These are phyloP conservation scores for Euphorbia corollata DNA, from an alignment of 441 rosid species.

Conservation along the genomic window DNA sequence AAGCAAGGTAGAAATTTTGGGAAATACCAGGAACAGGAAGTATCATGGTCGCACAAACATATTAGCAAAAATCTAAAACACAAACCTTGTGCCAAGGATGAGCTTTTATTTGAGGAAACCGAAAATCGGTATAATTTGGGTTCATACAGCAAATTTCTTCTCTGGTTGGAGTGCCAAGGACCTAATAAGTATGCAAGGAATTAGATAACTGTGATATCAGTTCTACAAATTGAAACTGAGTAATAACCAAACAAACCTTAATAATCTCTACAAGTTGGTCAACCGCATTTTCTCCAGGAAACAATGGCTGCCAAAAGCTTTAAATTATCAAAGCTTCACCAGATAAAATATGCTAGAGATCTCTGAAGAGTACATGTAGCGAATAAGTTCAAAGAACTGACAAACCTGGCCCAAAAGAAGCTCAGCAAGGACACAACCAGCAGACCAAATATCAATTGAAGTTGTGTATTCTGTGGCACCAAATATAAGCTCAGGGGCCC, in stretches of 20 bases:
- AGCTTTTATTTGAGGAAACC: constrained; percentile 96
- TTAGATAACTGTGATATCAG: neutral
- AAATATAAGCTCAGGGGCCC: constrained; percentile 97
- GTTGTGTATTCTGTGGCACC: constrained; percentile 99
- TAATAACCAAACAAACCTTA: constrained; percentile 43
- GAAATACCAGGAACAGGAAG: neutral
- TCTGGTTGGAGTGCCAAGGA: constrained; percentile 96
- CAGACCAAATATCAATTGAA: constrained; percentile 98
- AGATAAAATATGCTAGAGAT: constrained; percentile 1
- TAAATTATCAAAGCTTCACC: neutral
- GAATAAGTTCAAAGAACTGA: constrained; percentile 1
- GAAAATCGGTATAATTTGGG: constrained; percentile 85
- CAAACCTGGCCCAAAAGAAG: constrained; percentile 90
- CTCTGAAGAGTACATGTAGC: neutral
- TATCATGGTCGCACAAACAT: neutral
- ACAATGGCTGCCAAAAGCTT: constrained; percentile 56
- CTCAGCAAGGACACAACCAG: constrained; percentile 99
- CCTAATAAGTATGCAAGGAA: constrained; percentile 34
- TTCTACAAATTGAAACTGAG: neutral
- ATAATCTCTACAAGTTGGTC: constrained; percentile 98
- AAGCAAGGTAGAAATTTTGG: neutral
- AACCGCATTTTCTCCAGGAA: constrained; percentile 97
- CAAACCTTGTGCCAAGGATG: constrained; percentile 99
- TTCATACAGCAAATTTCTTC: constrained; percentile 99
- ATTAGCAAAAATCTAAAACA: neutral